These are phyloP conservation scores for Dillenia turbinata DNA, from an alignment of 164 flowering plant genomes.

Conservation along the genomic window DNA sequence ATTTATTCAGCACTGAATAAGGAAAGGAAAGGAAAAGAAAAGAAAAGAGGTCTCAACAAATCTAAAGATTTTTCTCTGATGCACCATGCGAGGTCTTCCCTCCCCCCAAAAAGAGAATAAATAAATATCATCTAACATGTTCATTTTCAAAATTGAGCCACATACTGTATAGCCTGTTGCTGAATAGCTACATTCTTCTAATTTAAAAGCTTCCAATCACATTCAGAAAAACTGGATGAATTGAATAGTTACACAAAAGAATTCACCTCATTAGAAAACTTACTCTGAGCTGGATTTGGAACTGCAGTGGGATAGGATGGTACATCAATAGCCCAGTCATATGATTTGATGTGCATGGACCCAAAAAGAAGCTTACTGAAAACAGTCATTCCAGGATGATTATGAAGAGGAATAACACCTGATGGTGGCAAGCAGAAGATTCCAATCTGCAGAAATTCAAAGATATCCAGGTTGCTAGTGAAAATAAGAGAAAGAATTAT, in stretches of 20 bases:
- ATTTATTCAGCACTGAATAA: no score
- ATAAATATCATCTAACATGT: no score
- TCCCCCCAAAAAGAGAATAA: no score
- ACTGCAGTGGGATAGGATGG: conserved; percentile 8
- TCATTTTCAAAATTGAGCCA: no score
- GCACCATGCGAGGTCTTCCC: no score
- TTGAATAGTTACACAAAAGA: not conserved
- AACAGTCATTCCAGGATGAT: conserved; percentile 94
- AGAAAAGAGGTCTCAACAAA: no score
- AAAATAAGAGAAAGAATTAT: not conserved
- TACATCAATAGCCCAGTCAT: conserved; percentile 55
- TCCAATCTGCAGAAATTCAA: conserved; percentile 50
- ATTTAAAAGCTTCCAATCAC: no score
- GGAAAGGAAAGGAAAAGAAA: no score
- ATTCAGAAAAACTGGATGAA: no score
- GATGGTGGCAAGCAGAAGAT: conserved; percentile 84
- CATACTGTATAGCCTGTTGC: no score
- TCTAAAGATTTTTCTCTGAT: no score
- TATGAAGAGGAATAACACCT: conserved; percentile 76
- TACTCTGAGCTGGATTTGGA: conserved; percentile 17
- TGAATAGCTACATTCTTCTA: no score
- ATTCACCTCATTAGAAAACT: conserved; percentile 2
- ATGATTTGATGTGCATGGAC: conserved; percentile 81
- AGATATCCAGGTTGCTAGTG: not conserved
- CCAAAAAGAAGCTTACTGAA: conserved; percentile 84